A percentile compares a stretch with the other conserved stretches of the same genome.
Conservation (phyloP, 768 basidiomycete genomes). For the Coprinopsis strossmayeri region DNA sequence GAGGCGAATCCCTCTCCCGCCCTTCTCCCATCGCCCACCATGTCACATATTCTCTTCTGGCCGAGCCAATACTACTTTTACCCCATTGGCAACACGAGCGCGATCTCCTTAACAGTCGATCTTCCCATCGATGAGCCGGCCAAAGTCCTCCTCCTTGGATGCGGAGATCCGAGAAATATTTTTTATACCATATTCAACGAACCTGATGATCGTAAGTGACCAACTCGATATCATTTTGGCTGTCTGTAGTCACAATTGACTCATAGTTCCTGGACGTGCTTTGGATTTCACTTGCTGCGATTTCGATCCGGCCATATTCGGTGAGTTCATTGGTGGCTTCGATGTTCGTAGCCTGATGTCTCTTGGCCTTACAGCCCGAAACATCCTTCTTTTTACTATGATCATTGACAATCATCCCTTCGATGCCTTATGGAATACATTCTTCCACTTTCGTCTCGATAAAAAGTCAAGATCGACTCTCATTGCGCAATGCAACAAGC, state of each 20-base stretch:
- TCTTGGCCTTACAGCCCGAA: conserved; percentile 31
- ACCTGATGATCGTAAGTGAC: conserved; percentile 17
- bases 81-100: conserved; percentile 53
- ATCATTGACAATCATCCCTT: conserved; percentile 24
- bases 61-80: conserved; percentile 45
- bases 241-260: conserved; percentile 12
- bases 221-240: neutral
- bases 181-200: conserved; percentile 35
- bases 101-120: conserved; percentile 41
- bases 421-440: conserved; percentile 33
- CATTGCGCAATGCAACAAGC: conserved; percentile 31
- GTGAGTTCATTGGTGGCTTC: conserved; percentile 19
- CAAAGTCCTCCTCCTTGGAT: conserved; percentile 45
- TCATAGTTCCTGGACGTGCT: too few species aligned
- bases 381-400: conserved; percentile 39
- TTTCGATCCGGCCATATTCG: conserved; percentile 39
- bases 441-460: conserved; percentile 43
- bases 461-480: conserved; percentile 24
- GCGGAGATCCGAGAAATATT: conserved; percentile 51
- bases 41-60: conserved; percentile 40
- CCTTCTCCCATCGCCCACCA: conserved; percentile 28
- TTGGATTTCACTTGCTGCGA: conserved; percentile 50
- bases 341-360: neutral
- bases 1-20: too few species aligned
- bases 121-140: conserved; percentile 41